These are phyloP conservation scores for Crucibulum laeve DNA, from an alignment of 768 basidiomycete genomes.

Conservation along the genomic window DNA sequence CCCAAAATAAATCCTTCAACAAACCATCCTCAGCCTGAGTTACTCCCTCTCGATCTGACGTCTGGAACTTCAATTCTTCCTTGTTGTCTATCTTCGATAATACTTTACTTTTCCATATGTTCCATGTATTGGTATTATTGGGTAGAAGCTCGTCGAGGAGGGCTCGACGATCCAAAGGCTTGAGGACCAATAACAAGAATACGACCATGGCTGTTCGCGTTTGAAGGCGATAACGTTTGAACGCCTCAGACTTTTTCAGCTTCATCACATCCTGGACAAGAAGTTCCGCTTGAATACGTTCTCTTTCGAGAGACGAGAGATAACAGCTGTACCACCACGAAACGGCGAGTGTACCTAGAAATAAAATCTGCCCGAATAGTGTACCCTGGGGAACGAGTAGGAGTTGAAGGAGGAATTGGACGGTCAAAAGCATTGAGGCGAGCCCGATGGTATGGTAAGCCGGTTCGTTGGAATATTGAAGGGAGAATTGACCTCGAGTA, in stretches of 20 bases:
- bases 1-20: not conserved
- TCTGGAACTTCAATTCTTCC: not conserved
- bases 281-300: not conserved
- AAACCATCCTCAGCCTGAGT: slow-evolving; percentile 13
- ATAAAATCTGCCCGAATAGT: slow-evolving; percentile 26
- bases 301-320: not conserved
- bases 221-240: not conserved
- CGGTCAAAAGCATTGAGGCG: slow-evolving; percentile 19
- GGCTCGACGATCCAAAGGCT: not conserved
- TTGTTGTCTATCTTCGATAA: too few species aligned
- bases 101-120: not conserved
- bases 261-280: not conserved
- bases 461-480: slow-evolving; percentile 12
- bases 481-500: slow-evolving; percentile 17
- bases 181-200: not conserved
- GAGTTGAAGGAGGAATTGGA: slow-evolving; percentile 27
- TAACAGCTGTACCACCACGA: slow-evolving; percentile 25
- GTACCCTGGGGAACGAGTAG: slow-evolving; percentile 27
- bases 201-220: not conserved
- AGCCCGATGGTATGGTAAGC: slow-evolving; percentile 9
- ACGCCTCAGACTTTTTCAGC: not conserved
- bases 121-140: not conserved
- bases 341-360: slow-evolving; percentile 18
- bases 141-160: not conserved
- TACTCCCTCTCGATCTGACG: not conserved